Base-by-base conservation (phyloP, 2,329 filamentous ascomycete genomes). In the Xylaria multiplex region DNA sequence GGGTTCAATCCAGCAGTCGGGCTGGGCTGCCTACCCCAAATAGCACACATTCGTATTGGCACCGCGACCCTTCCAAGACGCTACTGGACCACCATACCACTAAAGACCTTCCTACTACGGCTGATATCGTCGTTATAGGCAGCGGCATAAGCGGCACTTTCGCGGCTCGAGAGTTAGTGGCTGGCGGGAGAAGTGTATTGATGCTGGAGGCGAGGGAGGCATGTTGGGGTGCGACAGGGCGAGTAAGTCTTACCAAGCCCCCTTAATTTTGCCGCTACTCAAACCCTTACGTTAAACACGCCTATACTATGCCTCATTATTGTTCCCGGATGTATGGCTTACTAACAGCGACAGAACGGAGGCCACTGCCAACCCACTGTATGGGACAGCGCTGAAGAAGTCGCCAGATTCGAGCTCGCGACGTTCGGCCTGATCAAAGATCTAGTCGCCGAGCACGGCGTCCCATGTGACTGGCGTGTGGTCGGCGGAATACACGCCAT, bases 161-260 rank as follows among this genome's bases (percentile, higher is more conserved):
- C 77, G 90, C 88, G 0, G 90, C 90, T 3, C 84, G 87, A 69
- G 88, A 87, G 74, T 81, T 93, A 58, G 85, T 80, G 73, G 82
- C 80, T 63, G 80, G 68, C 69, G 81, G 83, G 5, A 79, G 84
- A 65, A 82, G 79, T n/a, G 85, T 93, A 7, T 82, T 94, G 6
- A 85, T 94, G 81, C 82, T 95, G 5, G 92, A 95, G 79, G 92
- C 92, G 14, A 84, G 92, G 72, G 91, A 94, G 80, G 91, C 89
- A 3, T 94, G 91, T 74, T 93, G 87, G 86, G 92, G 92, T 19
- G 92, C 92, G n/a, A 95, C 91, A 1, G 91, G 92, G n/a, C 81
- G 91, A 74, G 90, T 92, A 74, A 83, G 88, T 82, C 9, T 40
- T 19, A 54, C 24, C 50, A 37, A 37, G 9, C 9, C 19, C 53